Percentiles rank a stretch among this genome's conserved stretches.
Conservation (phyloP, 2,329 filamentous ascomycete species). For the Teratosphaeria epicoccoides region DNA sequence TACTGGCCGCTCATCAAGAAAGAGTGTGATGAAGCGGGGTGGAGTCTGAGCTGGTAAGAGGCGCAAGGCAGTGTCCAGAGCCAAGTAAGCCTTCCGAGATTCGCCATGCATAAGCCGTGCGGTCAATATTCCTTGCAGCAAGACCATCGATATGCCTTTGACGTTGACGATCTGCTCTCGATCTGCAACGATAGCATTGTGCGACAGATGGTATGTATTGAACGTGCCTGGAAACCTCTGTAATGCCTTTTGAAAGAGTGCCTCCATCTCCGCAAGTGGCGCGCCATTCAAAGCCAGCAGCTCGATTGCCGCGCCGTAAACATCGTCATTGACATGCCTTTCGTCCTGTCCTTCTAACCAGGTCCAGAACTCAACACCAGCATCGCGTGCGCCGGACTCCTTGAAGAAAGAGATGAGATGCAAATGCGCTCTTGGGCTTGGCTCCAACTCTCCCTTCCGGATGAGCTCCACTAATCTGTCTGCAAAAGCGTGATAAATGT, state of each 20-base stretch:
- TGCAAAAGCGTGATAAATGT: conserved; percentile 18
- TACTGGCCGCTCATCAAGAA: conserved; percentile 36
- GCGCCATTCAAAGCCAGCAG: conserved; percentile 34
- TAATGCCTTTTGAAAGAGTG: conserved; percentile 35
- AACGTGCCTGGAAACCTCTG: conserved; percentile 38
- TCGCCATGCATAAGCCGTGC: conserved; percentile 38
- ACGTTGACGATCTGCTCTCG: conserved; percentile 25
- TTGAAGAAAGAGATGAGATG: conserved; percentile 40
- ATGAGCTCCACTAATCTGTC: conserved; percentile 33
- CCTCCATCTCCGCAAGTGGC: conserved; percentile 33
- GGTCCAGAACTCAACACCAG: conserved; percentile 34
- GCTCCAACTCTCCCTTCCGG: conserved; percentile 23
- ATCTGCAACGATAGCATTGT: conserved; percentile 37
- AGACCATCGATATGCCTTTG: conserved; percentile 29
- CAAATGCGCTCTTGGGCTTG: conserved; percentile 31
- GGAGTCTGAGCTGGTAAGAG: conserved; percentile 35
- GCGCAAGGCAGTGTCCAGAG: conserved; percentile 38
- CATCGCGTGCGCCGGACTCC: conserved; percentile 27
- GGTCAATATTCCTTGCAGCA: conserved; percentile 39
- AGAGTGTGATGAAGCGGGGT: conserved; percentile 34
- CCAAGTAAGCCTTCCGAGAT: conserved; percentile 39
- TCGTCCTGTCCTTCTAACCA: conserved; percentile 37
- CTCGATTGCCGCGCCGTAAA: conserved; percentile 42
- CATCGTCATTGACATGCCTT: conserved; percentile 29
- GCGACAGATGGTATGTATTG: conserved; percentile 37